These are phyloP conservation scores for Yamadazyma dushanensis DNA, from an alignment of 1,139 yeast species.

Conservation along the genomic window DNA sequence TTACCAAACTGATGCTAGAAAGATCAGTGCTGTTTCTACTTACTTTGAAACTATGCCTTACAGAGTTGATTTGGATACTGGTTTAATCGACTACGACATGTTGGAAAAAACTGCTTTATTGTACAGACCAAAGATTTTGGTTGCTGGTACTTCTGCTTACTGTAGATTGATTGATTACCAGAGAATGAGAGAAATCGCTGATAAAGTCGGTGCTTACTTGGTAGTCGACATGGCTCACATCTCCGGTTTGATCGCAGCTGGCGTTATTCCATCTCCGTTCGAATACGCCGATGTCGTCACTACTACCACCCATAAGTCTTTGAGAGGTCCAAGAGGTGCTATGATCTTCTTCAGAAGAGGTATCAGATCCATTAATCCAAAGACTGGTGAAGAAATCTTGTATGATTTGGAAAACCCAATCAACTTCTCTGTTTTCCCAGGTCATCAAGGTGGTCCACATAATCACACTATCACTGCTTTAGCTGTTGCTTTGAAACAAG, in stretches of 20 bases:
- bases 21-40: conserved; percentile 93
- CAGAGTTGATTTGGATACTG: conserved; percentile 88
- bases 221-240: conserved; percentile 99
- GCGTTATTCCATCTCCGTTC: conserved; percentile 94
- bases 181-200: conserved; percentile 95
- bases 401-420: conserved; percentile 94
- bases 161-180: conserved; percentile 92
- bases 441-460: conserved; percentile 99
- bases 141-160: conserved; percentile 98
- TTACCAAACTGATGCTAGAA: conserved; percentile 93
- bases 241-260: conserved; percentile 94
- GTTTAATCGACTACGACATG: conserved; percentile 92
- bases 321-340: conserved; percentile 99
- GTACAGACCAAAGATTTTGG: conserved; percentile 92
- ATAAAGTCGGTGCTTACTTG: conserved; percentile 92
- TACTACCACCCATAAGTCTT: conserved; percentile 96
- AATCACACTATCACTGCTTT: conserved; percentile 97
- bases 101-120: conserved; percentile 85
- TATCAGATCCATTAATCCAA: conserved; percentile 81
- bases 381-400: conserved; percentile 85
- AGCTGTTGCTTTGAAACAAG: conserved; percentile 95
- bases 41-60: conserved; percentile 99
- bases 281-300: conserved; percentile 96
- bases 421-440: conserved; percentile 98
- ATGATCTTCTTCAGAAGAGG: conserved; percentile 99